Percentiles rank a stretch among this genome's conserved stretches.
Evolutionary conservation across 768 basidiomycete species (phyloP).

Genomic region (Glaciozyma antarctica): DNA sequence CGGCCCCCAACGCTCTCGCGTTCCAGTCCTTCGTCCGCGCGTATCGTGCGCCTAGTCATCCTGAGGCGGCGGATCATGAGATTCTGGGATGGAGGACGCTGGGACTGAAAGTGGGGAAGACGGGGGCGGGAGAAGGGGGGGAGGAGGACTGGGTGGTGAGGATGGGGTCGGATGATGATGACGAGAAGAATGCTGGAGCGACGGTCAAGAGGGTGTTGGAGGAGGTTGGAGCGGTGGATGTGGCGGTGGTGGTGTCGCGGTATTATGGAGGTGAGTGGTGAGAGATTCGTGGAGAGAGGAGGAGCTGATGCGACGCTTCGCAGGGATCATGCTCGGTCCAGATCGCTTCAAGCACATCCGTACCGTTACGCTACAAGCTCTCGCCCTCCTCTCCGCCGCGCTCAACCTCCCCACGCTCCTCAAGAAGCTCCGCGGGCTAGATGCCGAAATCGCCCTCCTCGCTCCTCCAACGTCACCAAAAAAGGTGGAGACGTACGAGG

Average conservation of each 20-base stretch:
- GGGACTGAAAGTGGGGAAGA: conserved; percentile 55
- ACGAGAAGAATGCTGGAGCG: conserved; percentile 61
- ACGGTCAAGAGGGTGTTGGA: conserved; percentile 60
- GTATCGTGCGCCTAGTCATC: conserved; percentile 3
- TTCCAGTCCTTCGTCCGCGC: conserved; percentile 11
- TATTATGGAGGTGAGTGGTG: conserved; percentile 46
- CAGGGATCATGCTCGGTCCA: conserved; percentile 62
- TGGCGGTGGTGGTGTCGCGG: conserved; percentile 66
- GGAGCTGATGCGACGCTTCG: neutral
- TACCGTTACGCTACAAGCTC: conserved; percentile 57
- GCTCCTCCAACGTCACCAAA: neutral
- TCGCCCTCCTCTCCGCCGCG: conserved; percentile 15
- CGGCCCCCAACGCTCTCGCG: conserved; percentile 35
- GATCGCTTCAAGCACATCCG: conserved; percentile 66
- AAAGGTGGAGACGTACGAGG: no score
- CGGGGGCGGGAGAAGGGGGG: conserved; percentile 55
- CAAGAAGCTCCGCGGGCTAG: conserved; percentile 7
- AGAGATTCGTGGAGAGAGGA: neutral
- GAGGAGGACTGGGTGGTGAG: conserved; percentile 41
- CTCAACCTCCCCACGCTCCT: conserved; percentile 7
- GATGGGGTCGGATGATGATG: conserved; percentile 62
- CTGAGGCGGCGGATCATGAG: conserved; percentile 47
- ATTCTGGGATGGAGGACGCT: conserved; percentile 74
- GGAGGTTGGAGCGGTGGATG: conserved; percentile 60
- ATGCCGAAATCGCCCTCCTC: conserved; percentile 11